Percentiles rank a stretch among this genome's conserved stretches.
Evolutionary conservation across 768 basidiomycete genomes (phyloP).

Genomic region (Glaciozyma martinii): DNA sequence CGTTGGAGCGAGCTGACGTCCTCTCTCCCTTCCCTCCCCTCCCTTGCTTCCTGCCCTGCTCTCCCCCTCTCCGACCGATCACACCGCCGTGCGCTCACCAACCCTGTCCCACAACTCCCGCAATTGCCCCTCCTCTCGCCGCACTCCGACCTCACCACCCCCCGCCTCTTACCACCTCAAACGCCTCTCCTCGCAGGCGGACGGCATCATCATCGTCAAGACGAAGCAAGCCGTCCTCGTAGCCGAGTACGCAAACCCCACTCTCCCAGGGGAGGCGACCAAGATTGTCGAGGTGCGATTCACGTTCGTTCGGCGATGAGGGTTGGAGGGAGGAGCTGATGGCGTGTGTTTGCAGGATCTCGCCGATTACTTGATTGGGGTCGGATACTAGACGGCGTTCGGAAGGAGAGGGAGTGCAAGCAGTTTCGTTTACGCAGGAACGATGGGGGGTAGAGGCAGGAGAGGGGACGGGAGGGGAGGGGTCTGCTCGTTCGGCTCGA

Average conservation of each 20-base stretch:
- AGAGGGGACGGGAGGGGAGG: too few species aligned
- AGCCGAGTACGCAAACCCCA: conserved; percentile 59
- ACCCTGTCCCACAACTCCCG: not conserved
- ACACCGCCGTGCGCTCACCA: not conserved
- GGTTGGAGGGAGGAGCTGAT: not conserved
- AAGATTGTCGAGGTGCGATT: conserved; percentile 49
- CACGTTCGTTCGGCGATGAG: too few species aligned
- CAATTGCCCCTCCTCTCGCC: too few species aligned
- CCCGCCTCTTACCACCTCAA: not conserved
- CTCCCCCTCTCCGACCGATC: not conserved
- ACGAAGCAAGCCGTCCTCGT: conserved; percentile 80
- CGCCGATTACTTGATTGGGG: conserved; percentile 65
- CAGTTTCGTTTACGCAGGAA: too few species aligned
- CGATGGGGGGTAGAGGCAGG: too few species aligned
- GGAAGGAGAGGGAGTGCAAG: too few species aligned
- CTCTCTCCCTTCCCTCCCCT: not conserved
- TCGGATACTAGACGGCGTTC: conserved; percentile 25
- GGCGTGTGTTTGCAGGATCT: conserved; percentile 38
- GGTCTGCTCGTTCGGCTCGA: too few species aligned
- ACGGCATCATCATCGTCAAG: conserved; percentile 65
- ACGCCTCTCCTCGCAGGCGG: conserved; percentile 48
- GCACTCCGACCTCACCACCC: not conserved
- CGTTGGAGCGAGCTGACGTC: not conserved
- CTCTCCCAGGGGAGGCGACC: conserved; percentile 59
- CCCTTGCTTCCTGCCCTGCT: not conserved